Conservation (phyloP, 306 rosid species). For the Astragalus membranaceus region DNA sequence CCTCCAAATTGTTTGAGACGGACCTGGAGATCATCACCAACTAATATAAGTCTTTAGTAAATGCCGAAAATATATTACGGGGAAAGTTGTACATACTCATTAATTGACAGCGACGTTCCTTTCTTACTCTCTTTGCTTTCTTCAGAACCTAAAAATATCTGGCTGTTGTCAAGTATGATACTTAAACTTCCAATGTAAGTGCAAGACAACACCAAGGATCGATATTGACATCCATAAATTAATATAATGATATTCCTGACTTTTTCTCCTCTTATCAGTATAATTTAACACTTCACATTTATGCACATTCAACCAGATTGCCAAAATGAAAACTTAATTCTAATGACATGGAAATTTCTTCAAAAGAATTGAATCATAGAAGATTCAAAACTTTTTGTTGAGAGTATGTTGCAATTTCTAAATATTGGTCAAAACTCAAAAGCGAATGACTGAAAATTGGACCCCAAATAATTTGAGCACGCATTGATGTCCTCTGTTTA, state of each 20-base stretch:
- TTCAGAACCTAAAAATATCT: conserved; percentile 41
- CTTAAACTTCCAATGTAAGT: too few species aligned
- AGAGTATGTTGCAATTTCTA: neutral
- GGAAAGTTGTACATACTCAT: conserved; percentile 48
- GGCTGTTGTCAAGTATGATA: conserved; percentile 15
- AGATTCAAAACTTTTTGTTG: neutral
- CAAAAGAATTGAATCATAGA: neutral
- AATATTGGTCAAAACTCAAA: neutral
- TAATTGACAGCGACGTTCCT: conserved; percentile 30
- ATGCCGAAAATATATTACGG: conserved; percentile 27
- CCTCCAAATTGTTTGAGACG: too few species aligned
- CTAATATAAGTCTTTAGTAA: conserved; percentile 29
- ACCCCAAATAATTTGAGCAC: neutral
- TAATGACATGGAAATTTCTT: neutral
- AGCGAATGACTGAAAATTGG: neutral
- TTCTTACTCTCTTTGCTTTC: conserved; percentile 35
- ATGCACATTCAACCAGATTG: conserved; percentile 13
- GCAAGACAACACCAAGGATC: too few species aligned
- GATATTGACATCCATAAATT: neutral
- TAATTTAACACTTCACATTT: neutral
- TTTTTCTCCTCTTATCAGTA: neutral
- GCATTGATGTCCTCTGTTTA: neutral
- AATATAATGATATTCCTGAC: neutral
- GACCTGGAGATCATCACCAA: neutral
- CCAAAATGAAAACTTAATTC: neutral